These are phyloP conservation scores for Ophiocordyceps camponoti-rufipedis DNA, from an alignment of 2,329 filamentous ascomycete genomes.

Conservation along the genomic window DNA sequence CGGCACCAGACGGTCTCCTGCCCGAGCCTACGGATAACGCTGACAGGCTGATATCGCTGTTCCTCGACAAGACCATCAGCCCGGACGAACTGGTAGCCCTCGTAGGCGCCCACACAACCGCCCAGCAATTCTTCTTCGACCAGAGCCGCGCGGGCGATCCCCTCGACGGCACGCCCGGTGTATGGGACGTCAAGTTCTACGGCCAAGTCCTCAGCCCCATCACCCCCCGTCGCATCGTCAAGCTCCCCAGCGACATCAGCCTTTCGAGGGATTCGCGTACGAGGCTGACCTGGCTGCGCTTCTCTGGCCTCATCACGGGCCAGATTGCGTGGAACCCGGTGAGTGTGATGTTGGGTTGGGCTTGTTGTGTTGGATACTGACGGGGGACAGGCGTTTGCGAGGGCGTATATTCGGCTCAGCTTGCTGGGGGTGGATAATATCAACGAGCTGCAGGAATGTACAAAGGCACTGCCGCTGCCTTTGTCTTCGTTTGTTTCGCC, in stretches of 20 bases:
- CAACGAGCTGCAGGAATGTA: slow-evolving; percentile 33
- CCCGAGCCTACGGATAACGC: slow-evolving; percentile 21
- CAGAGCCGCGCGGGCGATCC: slow-evolving; percentile 18
- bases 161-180: slow-evolving; percentile 29
- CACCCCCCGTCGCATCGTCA: slow-evolving; percentile 15
- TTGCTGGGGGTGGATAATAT: slow-evolving; percentile 36
- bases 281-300: slow-evolving; percentile 15
- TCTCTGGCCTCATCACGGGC: slow-evolving; percentile 10
- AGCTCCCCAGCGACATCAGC: slow-evolving; percentile 21
- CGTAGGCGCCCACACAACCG: slow-evolving; percentile 31
- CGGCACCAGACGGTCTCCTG: slow-evolving; percentile 20
- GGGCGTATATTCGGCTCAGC: slow-evolving; percentile 31
- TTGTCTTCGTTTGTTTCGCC: neutral
- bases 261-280: slow-evolving; percentile 17
- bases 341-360: slow-evolving; percentile 1
- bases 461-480: slow-evolving; percentile 15
- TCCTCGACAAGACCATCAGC: slow-evolving; percentile 31
- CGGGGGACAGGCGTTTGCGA: slow-evolving; percentile 23
- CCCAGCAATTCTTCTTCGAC: slow-evolving; percentile 26
- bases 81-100: slow-evolving; percentile 29
- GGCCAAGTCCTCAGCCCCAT: slow-evolving; percentile 13
- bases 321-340: slow-evolving; percentile 21
- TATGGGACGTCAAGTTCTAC: slow-evolving; percentile 33
- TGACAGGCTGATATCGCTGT: slow-evolving; percentile 26
- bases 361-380: neutral